Conservation (phyloP, 768 basidiomycete genomes). For the Leccinellum rugosiceps region DNA sequence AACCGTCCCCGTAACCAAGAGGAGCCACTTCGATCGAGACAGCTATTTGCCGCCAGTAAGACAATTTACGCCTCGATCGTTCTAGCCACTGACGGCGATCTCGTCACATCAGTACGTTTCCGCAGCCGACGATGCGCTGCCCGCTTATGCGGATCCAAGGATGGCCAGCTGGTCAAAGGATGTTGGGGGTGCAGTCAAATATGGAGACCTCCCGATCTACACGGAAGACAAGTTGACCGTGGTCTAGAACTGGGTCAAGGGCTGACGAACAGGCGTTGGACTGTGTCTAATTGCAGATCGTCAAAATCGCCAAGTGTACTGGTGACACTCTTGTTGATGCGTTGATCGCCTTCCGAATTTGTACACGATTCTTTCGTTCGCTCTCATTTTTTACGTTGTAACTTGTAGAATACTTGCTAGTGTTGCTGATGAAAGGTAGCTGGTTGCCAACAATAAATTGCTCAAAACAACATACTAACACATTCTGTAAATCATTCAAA, state of each 20-base stretch:
- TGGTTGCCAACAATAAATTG: neutral
- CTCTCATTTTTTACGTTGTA: neutral
- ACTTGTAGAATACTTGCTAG: neutral
- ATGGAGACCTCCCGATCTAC: constrained; percentile 43
- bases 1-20: constrained; percentile 32
- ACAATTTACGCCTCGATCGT: neutral
- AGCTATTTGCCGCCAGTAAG: constrained; percentile 44
- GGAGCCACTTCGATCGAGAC: constrained; percentile 39
- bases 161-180: constrained; percentile 27
- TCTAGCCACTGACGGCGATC: neutral
- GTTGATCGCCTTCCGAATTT: constrained; percentile 15
- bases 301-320: neutral
- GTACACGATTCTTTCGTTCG: neutral
- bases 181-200: constrained; percentile 28
- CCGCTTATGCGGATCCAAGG: constrained; percentile 30
- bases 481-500: constrained; percentile 1
- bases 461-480: neutral
- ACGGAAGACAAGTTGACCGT: constrained; percentile 31
- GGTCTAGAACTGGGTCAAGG: constrained; percentile 1
- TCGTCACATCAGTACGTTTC: constrained; percentile 37
- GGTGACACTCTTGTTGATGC: constrained; percentile 10
- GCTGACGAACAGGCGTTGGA: neutral
- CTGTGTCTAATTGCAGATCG: constrained; percentile 1
- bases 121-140: constrained; percentile 32
- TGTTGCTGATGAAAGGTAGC: neutral